Evolutionary conservation across 176 grass and related monocot species (phyloP), one percentile per base, ranked within the genome.

Genomic region (Juncus effusus): DNA sequence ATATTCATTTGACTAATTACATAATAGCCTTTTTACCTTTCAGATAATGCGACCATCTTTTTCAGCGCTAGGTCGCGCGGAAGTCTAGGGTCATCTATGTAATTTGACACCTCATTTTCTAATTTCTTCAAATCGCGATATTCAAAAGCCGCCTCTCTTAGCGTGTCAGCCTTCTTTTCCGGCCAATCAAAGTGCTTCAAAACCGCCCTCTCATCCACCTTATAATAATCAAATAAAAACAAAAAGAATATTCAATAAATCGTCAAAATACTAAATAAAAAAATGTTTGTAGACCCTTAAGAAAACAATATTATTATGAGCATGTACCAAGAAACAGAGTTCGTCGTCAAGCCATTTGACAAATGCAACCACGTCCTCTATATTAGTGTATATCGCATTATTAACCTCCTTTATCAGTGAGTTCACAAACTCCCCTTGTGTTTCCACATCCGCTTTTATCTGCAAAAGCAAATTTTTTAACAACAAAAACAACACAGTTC

Each of bases 181-280:
- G 94, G 94, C 94, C 94, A 99, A 60, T 93, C 88, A 65, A 99
- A 99, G 79, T 99, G 94, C 73, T 99, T 99, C 64, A 99, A 71
- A 11, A 99, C 94, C 59, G 94, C 94, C 57, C 94, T 86, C 78
- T 99, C 94, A 66, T 99, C 94, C 75, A 99, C 94, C 88, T 99
- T 80, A 42, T 47, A 15, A 69, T 13, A 62, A 19, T 56, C 40
- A 60, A 52, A 51, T 54, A 49, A 40, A 81, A 76, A 54, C 19
- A 28, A 64, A 64, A 56, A 19, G 11, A 37, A 76, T 7, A 67
- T 36, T 41, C 36, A 36, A 37, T 38, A 13, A 53, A 71, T 59
- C 52, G 56, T 39, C 10, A 53, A 11, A 9, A 13, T n/a, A 12
- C 36, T 59, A 13, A 19, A 51, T 66, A 15, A 4, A 36, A 36